Evolutionary conservation across 805 yeast genomes (phyloP).

Genomic region (Monosporozyma unispora): DNA sequence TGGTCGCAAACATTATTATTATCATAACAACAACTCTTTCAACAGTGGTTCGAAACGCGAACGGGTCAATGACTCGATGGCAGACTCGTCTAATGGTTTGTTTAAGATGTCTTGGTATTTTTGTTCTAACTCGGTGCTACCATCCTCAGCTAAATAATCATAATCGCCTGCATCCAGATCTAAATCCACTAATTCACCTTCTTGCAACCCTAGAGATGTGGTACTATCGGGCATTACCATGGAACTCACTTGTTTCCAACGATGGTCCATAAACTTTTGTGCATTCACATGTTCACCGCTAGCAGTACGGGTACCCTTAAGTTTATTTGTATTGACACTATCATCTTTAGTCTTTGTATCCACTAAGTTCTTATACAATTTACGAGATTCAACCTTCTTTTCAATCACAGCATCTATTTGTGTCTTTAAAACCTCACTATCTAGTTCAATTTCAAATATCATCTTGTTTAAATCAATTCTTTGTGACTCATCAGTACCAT

Average conservation of each 20-base stretch:
- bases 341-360: slow-evolving; percentile 12
- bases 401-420: slow-evolving; percentile 36
- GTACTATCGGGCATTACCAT: slow-evolving; percentile 35
- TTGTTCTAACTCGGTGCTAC: slow-evolving; percentile 23
- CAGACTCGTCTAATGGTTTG: slow-evolving; percentile 13
- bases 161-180: slow-evolving; percentile 28
- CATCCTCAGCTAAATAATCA: slow-evolving; percentile 13
- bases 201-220: slow-evolving; percentile 41
- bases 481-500: slow-evolving; percentile 28
- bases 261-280: slow-evolving; percentile 28
- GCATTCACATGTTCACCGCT: slow-evolving; percentile 8
- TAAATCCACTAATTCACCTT: slow-evolving; percentile 40
- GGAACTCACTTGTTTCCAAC: slow-evolving; percentile 38
- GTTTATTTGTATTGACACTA: too few species aligned
- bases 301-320: too few species aligned
- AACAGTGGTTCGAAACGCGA: background rate
- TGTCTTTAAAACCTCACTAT: slow-evolving; percentile 17
- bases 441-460: slow-evolving; percentile 17
- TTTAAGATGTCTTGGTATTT: slow-evolving; percentile 23
- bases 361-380: slow-evolving; percentile 22
- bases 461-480: slow-evolving; percentile 39
- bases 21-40: background rate
- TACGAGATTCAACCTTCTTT: slow-evolving; percentile 31
- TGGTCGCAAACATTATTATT: too few species aligned
- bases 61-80: slow-evolving; percentile 20